A percentile compares a stretch with the other conserved stretches of the same genome.
Conservation (phyloP, 495 filamentous ascomycete species). For the Xanthoparmelia taractica region DNA sequence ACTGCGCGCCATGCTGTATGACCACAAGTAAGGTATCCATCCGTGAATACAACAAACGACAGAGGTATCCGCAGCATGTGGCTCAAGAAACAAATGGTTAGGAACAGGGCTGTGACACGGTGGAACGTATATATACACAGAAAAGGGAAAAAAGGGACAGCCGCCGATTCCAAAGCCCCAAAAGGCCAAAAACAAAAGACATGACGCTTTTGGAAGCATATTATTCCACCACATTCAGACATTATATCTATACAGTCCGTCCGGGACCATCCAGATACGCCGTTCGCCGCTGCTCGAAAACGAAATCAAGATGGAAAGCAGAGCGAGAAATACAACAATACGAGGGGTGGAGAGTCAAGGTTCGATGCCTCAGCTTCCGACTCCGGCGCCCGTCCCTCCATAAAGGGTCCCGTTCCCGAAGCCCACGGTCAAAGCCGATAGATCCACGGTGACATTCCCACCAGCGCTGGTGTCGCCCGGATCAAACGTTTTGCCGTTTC, state of each 20-base stretch:
- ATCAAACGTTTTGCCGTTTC: conserved; percentile 20
- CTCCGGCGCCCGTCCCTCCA: conserved; percentile 28
- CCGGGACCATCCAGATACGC: conserved; percentile 2
- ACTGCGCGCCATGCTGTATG: not conserved
- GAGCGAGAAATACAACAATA: not conserved
- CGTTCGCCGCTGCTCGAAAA: not conserved
- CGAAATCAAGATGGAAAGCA: not conserved
- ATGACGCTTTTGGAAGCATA: conserved; percentile 5
- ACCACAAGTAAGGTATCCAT: not conserved
- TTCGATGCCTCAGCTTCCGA: not conserved
- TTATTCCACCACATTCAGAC: conserved; percentile 13
- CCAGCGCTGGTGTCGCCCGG: conserved; percentile 12
- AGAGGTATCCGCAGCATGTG: not conserved
- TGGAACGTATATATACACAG: not conserved
- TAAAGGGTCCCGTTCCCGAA: conserved; percentile 36
- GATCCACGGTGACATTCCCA: conserved; percentile 37
- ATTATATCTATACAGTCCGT: conserved; percentile 10
- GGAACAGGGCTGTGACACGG: not conserved
- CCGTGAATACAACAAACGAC: not conserved
- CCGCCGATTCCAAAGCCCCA: not conserved
- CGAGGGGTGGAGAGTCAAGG: not conserved
- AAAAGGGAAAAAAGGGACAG: not conserved
- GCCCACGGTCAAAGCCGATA: conserved; percentile 38
- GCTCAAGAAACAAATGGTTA: not conserved
- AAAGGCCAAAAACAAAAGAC: not conserved